A percentile compares a stretch with the other conserved stretches of the same genome.
Evolutionary conservation across 2,329 filamentous ascomycete species (phyloP).

Genomic region (Cladosporium sp.): DNA sequence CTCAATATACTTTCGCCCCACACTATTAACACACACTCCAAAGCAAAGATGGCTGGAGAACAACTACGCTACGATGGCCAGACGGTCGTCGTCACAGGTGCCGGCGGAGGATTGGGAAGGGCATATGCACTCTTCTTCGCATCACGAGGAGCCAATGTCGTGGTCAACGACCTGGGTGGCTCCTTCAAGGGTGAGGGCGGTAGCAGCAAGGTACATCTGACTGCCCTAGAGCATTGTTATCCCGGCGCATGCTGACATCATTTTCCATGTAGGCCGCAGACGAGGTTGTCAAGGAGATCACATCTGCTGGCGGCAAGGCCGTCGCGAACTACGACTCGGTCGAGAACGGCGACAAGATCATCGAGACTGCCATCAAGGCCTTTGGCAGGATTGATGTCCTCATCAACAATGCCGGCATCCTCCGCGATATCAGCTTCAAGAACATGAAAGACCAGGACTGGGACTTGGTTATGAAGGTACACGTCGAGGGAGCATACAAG

Average conservation of each 20-base stretch:
- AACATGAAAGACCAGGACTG: conserved; percentile 98
- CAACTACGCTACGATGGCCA: conserved; percentile 80
- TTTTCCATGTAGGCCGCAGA: conserved; percentile 65
- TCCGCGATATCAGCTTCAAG: conserved; percentile 95
- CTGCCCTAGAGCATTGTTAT: too few species aligned
- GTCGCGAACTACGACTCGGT: conserved; percentile 97
- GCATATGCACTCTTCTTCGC: conserved; percentile 88
- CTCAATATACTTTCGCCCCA: not conserved
- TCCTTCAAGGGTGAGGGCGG: conserved; percentile 91
- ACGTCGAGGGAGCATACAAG: conserved; percentile 93
- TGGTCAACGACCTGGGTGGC: conserved; percentile 93
- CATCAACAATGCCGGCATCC: conserved; percentile 96
- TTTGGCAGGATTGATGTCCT: conserved; percentile 90
- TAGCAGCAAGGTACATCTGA: conserved; percentile 71
- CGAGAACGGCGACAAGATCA: conserved; percentile 90
- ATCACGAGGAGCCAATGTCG: conserved; percentile 86
- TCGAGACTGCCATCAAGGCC: conserved; percentile 78
- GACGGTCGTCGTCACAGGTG: conserved; percentile 85
- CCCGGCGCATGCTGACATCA: not conserved
- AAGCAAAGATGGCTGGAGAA: conserved; percentile 57
- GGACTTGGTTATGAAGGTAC: conserved; percentile 91
- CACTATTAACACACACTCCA: not conserved
- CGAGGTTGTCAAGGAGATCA: conserved; percentile 80
- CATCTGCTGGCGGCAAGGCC: conserved; percentile 85
- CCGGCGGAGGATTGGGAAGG: conserved; percentile 75